phyloP scores from a whole-genome alignment of 225 moss, liverwort and hornwort species.

The Polytrichum commune region DNA sequence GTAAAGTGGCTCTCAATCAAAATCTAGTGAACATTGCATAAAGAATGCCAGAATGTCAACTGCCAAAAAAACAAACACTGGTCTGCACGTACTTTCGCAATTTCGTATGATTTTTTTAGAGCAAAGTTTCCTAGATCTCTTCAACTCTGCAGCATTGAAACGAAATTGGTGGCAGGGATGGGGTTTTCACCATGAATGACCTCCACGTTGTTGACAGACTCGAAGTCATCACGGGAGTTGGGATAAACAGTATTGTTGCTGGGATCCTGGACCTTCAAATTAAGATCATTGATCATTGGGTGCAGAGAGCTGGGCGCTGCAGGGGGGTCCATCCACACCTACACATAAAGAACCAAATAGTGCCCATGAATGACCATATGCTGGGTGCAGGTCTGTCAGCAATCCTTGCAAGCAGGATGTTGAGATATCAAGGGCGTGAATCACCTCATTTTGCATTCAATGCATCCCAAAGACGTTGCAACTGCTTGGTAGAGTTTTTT shows the following conservation, averaged over 20 bases:
- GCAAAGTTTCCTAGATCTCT: not conserved
- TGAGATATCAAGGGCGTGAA: too few relatives aligned
- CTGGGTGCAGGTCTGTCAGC: not conserved
- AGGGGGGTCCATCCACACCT: constrained; percentile 82
- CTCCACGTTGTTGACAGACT: constrained; percentile 60
- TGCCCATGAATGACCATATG: too few relatives aligned
- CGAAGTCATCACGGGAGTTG: constrained; percentile 34
- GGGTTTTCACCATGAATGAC: constrained; percentile 44
- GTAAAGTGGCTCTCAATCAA: too few relatives aligned
- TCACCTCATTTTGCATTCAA: not conserved
- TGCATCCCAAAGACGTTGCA: not conserved
- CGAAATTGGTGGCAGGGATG: not conserved
- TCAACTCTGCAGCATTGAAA: not conserved
- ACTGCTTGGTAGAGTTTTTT: not conserved
- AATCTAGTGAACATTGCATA: too few relatives aligned
- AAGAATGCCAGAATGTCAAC: too few relatives aligned
- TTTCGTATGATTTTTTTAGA: not conserved
- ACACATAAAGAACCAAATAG: not conserved
- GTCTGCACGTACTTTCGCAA: not conserved
- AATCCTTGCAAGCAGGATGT: not conserved
- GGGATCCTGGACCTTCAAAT: constrained; percentile 32
- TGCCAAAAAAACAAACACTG: too few relatives aligned
- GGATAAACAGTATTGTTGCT: constrained; percentile 25
- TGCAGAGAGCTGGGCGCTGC: constrained; percentile 48
- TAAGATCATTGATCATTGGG: constrained; percentile 70